A percentile compares a stretch with the other conserved stretches of the same genome.
phyloP scores from a whole-genome alignment of 345 rosid species.

The Acer campestre region DNA sequence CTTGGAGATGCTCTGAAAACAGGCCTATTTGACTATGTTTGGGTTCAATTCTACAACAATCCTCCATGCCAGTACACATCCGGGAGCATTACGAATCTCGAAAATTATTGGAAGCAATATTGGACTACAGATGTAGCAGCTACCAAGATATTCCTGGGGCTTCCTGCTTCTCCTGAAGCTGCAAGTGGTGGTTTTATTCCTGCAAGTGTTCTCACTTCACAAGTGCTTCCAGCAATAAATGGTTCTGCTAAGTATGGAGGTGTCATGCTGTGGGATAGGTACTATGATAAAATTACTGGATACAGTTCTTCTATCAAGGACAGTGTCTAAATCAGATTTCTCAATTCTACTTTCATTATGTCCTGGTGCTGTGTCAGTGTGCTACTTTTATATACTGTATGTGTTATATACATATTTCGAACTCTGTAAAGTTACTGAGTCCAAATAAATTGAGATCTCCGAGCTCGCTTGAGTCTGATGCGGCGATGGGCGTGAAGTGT shows the following conservation, averaged over 20 bases:
- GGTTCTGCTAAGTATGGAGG: conserved; percentile 34
- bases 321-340: conserved; percentile 8
- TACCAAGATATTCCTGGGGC: conserved; percentile 26
- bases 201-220: conserved; percentile 16
- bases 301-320: conserved; percentile 27
- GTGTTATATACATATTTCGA: too few species aligned
- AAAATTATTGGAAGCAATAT: conserved; percentile 33
- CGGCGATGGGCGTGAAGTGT: too few species aligned
- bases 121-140: conserved; percentile 19
- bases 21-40: conserved; percentile 30
- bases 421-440: too few species aligned
- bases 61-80: conserved; percentile 32
- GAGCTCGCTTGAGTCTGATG: too few species aligned
- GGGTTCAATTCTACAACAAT: conserved; percentile 39
- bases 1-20: conserved; percentile 27
- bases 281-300: conserved; percentile 30
- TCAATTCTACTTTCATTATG: too few species aligned
- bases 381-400: not conserved
- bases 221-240: conserved; percentile 27
- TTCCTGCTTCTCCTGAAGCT: conserved; percentile 28
- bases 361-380: not conserved
- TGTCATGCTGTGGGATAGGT: conserved; percentile 35
- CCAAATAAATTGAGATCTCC: too few species aligned
- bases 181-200: conserved; percentile 31
- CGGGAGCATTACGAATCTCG: not conserved